These are phyloP conservation scores for Globisporangium paddicum DNA, from an alignment of 352 stramenopile genomes.

Conservation along the genomic window DNA sequence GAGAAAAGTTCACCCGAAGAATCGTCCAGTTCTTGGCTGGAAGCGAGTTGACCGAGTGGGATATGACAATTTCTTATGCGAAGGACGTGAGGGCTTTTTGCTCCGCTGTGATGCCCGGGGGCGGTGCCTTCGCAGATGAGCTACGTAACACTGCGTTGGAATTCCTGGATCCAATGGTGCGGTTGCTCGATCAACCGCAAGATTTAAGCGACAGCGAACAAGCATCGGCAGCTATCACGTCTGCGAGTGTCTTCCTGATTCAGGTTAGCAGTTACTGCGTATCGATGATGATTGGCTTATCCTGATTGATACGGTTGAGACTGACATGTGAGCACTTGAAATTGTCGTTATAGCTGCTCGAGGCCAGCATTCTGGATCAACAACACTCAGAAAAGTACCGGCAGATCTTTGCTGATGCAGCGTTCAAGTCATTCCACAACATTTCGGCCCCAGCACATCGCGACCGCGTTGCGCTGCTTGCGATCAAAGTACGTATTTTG, in stretches of 20 bases:
- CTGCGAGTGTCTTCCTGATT: constrained; percentile 9
- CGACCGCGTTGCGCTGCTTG: constrained; percentile 10
- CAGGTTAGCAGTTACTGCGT: constrained; percentile 3
- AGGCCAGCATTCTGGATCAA: constrained; percentile 5
- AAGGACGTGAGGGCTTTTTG: constrained; percentile 28
- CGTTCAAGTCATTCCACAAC: constrained; percentile 4
- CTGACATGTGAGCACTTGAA: neutral
- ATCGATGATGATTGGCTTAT: neutral
- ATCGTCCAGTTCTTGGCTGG: constrained; percentile 4
- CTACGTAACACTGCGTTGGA: constrained; percentile 15
- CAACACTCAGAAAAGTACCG: neutral
- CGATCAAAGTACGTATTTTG: constrained; percentile 22
- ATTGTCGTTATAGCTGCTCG: constrained; percentile 7
- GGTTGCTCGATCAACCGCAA: constrained; percentile 11
- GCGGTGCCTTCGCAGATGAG: constrained; percentile 17
- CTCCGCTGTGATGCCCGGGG: constrained; percentile 11
- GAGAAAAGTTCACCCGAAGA: neutral
- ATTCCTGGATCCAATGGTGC: constrained; percentile 15
- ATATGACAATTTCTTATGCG: constrained; percentile 9
- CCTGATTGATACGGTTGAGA: neutral
- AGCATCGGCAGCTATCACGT: neutral
- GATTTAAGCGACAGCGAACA: neutral
- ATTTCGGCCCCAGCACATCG: constrained; percentile 1
- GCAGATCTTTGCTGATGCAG: constrained; percentile 10
- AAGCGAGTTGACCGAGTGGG: constrained; percentile 8